Evolutionary conservation across 2,329 filamentous ascomycete species (phyloP).

Genomic region (Emergomyces orientalis): DNA sequence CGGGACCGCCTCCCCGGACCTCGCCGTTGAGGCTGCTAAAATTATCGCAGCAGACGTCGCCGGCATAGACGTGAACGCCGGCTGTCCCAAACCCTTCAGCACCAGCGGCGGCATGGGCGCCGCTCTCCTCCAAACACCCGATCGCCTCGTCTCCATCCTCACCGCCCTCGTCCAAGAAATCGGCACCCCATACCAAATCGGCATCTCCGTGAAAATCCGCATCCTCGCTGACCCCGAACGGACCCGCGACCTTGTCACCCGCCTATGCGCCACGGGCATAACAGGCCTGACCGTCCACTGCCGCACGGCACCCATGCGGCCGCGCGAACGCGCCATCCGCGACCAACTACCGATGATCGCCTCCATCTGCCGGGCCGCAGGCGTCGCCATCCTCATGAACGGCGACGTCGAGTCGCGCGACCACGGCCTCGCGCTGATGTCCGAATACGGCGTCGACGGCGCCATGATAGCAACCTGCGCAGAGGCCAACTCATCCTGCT

Average conservation of each 20-base stretch:
- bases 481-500: conserved; percentile 84
- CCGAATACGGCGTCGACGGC: conserved; percentile 78
- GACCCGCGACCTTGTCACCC: conserved; percentile 67
- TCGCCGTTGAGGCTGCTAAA: conserved; percentile 74
- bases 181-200: conserved; percentile 68
- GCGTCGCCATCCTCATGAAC: conserved; percentile 91
- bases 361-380: conserved; percentile 67
- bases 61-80: conserved; percentile 94
- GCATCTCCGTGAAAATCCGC: conserved; percentile 94
- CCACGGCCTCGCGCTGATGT: conserved; percentile 59
- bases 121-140: conserved; percentile 74
- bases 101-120: conserved; percentile 93
- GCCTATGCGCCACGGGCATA: conserved; percentile 78
- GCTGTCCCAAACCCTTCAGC: conserved; percentile 96
- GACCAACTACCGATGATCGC: conserved; percentile 78
- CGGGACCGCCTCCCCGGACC: conserved; percentile 72
- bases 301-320: conserved; percentile 91
- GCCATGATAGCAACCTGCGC: conserved; percentile 96
- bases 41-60: conserved; percentile 79
- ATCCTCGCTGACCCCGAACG: conserved; percentile 66
- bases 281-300: conserved; percentile 89
- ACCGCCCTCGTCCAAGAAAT: conserved; percentile 73
- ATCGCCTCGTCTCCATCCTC: conserved; percentile 73
- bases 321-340: conserved; percentile 76
- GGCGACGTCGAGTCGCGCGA: conserved; percentile 75